Evolutionary conservation across 2,329 filamentous ascomycete species (phyloP).

Genomic region (Botrytis sinoallii): DNA sequence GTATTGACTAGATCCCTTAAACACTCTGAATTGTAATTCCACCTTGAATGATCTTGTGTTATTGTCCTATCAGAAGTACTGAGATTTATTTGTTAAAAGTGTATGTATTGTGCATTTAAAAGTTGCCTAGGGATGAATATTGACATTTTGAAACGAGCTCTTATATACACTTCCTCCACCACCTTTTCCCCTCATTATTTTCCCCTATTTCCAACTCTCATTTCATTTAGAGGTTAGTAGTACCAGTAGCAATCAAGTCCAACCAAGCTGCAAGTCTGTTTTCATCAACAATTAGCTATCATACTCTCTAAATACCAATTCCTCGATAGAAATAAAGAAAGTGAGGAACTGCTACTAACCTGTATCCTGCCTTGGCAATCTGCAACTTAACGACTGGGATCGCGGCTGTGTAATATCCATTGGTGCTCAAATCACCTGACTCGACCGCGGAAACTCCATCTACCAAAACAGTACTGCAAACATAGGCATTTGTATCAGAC

Average conservation of each 20-base stretch:
- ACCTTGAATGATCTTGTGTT: neutral
- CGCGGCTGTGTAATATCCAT: slow-evolving; percentile 58
- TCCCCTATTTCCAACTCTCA: neutral
- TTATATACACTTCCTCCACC: neutral
- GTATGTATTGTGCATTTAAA: neutral
- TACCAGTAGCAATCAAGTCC: slow-evolving; percentile 51
- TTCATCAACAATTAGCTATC: neutral
- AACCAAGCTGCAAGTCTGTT: slow-evolving; percentile 60
- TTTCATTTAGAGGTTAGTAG: slow-evolving; percentile 9
- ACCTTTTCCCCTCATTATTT: neutral
- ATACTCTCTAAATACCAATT: neutral
- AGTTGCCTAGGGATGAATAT: neutral
- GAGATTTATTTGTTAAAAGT: neutral
- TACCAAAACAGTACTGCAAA: slow-evolving; percentile 60
- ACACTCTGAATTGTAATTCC: neutral
- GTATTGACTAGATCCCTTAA: neutral
- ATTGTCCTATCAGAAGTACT: no score
- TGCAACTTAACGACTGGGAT: slow-evolving; percentile 61
- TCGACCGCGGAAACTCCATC: slow-evolving; percentile 55
- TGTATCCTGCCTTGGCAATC: slow-evolving; percentile 65
- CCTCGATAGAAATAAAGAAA: neutral
- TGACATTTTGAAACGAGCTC: neutral
- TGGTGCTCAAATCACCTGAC: slow-evolving; percentile 56
- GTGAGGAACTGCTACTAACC: slow-evolving; percentile 34
- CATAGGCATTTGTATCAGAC: slow-evolving; percentile 57